Evolutionary conservation across 176 grass and related monocot species (phyloP).

Genomic region (Aegilops longissima): DNA sequence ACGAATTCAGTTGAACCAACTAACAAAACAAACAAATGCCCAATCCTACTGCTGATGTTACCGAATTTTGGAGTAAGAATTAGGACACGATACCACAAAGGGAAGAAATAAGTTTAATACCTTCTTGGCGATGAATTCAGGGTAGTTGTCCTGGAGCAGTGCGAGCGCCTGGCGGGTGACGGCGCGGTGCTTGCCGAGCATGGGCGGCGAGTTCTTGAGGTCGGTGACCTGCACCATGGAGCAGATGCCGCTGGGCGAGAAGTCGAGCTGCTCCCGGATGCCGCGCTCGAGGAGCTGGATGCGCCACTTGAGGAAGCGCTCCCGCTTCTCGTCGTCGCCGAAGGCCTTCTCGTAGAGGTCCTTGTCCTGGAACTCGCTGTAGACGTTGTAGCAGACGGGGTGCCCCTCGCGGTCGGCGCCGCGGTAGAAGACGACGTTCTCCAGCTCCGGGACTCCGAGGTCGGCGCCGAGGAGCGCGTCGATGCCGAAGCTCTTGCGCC

Average conservation of each 20-base stretch:
- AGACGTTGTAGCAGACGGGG: constrained; percentile 89
- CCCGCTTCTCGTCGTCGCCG: constrained; percentile 59
- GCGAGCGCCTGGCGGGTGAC: constrained; percentile 72
- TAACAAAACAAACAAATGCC: neutral
- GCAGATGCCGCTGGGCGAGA: constrained; percentile 56
- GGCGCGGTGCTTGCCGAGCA: constrained; percentile 85
- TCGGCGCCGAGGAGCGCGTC: constrained; percentile 45
- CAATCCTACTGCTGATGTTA: neutral
- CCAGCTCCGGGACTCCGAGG: constrained; percentile 34
- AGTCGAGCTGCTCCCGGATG: constrained; percentile 60
- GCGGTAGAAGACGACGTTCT: constrained; percentile 52
- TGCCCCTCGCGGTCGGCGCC: constrained; percentile 70
- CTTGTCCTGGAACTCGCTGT: constrained; percentile 86
- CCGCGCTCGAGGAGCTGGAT: constrained; percentile 76
- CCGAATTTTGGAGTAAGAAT: neutral
- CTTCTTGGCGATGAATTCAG: constrained; percentile 95
- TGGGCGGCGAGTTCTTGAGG: constrained; percentile 88
- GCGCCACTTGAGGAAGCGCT: constrained; percentile 74
- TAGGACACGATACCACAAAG: neutral
- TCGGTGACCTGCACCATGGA: constrained; percentile 98
- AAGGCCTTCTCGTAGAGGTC: constrained; percentile 71
- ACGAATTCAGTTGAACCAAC: neutral
- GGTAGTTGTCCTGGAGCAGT: constrained; percentile 96
- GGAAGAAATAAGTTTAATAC: constrained; percentile 7
- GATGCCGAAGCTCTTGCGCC: constrained; percentile 71